Percentiles rank a stretch among this genome's conserved stretches.
These are phyloP conservation scores for Malus asiatica DNA, from an alignment of 306 rosid genomes.

Conservation along the genomic window DNA sequence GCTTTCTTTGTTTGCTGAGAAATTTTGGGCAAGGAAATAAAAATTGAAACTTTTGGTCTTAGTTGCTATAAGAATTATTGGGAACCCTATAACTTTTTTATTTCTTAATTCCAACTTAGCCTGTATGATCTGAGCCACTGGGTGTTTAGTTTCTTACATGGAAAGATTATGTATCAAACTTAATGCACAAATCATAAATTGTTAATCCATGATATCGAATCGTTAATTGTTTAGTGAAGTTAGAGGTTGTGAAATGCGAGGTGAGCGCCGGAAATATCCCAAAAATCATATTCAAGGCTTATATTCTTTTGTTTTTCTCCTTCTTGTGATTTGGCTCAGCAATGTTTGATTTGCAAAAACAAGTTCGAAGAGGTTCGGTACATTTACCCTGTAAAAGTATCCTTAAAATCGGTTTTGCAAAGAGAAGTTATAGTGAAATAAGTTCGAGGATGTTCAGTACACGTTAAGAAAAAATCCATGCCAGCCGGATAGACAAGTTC, in stretches of 20 bases:
- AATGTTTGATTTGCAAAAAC: not conserved
- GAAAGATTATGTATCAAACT: not conserved
- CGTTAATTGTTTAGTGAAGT: not conserved
- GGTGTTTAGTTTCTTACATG: not conserved
- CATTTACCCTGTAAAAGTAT: not conserved
- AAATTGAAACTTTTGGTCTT: not conserved
- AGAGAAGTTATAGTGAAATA: not conserved
- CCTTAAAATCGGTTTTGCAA: not conserved
- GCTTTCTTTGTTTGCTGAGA: not conserved
- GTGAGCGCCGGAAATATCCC: not conserved
- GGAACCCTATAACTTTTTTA: not conserved
- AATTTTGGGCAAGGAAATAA: not conserved
- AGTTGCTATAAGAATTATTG: not conserved
- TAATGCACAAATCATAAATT: not conserved
- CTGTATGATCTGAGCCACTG: not conserved
- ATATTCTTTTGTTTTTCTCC: not conserved
- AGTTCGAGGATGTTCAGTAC: not conserved
- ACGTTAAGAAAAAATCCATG: not conserved
- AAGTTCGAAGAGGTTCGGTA: not conserved
- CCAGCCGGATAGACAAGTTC: not conserved
- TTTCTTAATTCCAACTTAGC: not conserved
- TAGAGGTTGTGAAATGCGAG: not conserved
- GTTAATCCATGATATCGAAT: not conserved
- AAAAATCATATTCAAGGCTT: not conserved
- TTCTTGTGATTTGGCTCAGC: not conserved